phyloP scores from a whole-genome alignment of 2,329 filamentous ascomycete species.

The Fusarium clavum region DNA sequence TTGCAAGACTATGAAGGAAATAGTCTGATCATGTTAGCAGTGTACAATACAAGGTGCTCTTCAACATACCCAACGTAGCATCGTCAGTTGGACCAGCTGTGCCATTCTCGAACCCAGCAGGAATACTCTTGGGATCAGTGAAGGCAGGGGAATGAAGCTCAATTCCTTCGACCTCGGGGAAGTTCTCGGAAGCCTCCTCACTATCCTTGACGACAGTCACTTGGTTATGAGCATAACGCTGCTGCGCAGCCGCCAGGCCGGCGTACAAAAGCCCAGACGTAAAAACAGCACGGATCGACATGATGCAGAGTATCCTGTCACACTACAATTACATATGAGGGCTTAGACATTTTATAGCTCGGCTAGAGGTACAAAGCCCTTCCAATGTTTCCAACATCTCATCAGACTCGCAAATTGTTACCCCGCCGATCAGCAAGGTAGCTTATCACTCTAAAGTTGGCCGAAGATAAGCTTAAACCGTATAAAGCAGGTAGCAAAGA shows the following conservation, averaged over 20 bases:
- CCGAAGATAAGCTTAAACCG: conserved; percentile 30
- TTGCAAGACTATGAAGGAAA: conserved; percentile 39
- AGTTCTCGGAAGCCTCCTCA: conserved; percentile 40
- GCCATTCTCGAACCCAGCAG: conserved; percentile 44
- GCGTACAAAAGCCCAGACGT: conserved; percentile 30
- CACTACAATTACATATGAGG: neutral
- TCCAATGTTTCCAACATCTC: neutral
- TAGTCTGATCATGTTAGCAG: conserved; percentile 29
- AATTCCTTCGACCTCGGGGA: conserved; percentile 36
- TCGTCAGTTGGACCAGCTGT: conserved; percentile 46
- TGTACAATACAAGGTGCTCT: fast-evolving
- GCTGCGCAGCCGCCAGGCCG: conserved; percentile 34
- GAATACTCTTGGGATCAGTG: conserved; percentile 34
- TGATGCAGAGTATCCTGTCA: neutral
- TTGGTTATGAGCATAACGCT: conserved; percentile 46
- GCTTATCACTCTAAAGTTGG: conserved; percentile 22
- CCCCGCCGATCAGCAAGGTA: conserved; percentile 24
- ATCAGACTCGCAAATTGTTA: neutral
- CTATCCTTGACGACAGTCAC: conserved; percentile 37
- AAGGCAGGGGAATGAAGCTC: conserved; percentile 47
- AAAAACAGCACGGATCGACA: conserved; percentile 14
- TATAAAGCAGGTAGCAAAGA: conserved; percentile 28
- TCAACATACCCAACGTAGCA: conserved; percentile 22
- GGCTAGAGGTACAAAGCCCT: neutral
- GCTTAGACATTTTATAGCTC: conserved; percentile 16